Evolutionary conservation across 2,329 filamentous ascomycete genomes (phyloP), one percentile per base, ranked within the genome.

Genomic region (Beauveria sp.): DNA sequence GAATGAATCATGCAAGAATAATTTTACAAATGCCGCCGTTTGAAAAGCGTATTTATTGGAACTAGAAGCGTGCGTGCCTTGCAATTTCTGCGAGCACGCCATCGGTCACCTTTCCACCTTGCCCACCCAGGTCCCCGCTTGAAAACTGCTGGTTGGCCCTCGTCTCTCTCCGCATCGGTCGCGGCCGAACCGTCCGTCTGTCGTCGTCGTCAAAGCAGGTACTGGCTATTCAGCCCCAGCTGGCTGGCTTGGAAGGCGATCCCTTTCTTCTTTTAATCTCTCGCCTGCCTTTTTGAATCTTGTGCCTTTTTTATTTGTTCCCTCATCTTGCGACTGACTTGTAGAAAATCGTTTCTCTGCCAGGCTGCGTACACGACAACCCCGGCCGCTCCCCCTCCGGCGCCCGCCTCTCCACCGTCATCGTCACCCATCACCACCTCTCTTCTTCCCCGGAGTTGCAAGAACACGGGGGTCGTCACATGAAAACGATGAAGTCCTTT

Each of bases 81-180:
- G 45, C 31, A 26, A 58, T 58, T 18, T 58, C 55, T 50, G 45
- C 34, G 50, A 61, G 58, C 58, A 61, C 58, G 58, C 50, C 58
- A 61, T 61, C 58, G 26, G n/a, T 24, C 38, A 43, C 46, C 28
- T 59, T 50, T 43, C 54, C 46, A 51, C 45, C 3, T 28, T 31
- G 31, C 31, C 31, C 31, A 31, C 31, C 31, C 31, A 34, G 10
- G 56, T 34, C 57, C 40, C 57, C 57, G 49, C 57, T 60, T 1
- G 22, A 18, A 31, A 51, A 10, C 18, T 9, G 16, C 28, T 20
- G 31, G 31, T 54, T 46, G 43, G 38, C 54, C 42, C 5, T 48
- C 8, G 2, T 24, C 24, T 4, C 54, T 43, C 43, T 45, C 51
- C 54, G 56, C 48, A 42, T 46, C 48, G 48, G 57, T 52, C 45